These are phyloP conservation scores for Saturnispora quitensis DNA, from an alignment of 805 yeast species.

Conservation along the genomic window DNA sequence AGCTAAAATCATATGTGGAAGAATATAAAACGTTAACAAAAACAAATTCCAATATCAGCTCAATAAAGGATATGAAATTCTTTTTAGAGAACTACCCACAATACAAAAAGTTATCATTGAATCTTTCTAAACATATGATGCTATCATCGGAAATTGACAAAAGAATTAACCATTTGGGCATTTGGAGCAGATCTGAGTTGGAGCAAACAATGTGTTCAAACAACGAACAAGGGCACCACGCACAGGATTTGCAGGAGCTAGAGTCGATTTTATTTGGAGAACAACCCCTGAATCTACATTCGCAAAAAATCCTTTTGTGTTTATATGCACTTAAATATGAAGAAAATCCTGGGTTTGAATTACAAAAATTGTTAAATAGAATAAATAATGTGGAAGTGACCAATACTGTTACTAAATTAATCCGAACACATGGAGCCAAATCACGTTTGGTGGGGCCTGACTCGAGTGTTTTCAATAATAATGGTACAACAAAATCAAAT, in stretches of 20 bases:
- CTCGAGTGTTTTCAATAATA: slow-evolving; percentile 22
- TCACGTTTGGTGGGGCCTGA: slow-evolving; percentile 34
- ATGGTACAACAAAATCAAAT: slow-evolving; percentile 17
- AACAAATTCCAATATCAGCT: slow-evolving; percentile 58
- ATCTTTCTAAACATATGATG: slow-evolving; percentile 87
- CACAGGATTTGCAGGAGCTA: slow-evolving; percentile 46
- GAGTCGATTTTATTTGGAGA: slow-evolving; percentile 40
- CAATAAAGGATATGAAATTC: slow-evolving; percentile 82
- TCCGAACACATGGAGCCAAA: slow-evolving; percentile 35
- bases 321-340: slow-evolving; percentile 71
- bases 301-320: slow-evolving; percentile 64
- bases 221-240: slow-evolving; percentile 34
- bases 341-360: slow-evolving; percentile 36
- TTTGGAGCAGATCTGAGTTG: slow-evolving; percentile 83
- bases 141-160: slow-evolving; percentile 80
- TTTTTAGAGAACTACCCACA: slow-evolving; percentile 93
- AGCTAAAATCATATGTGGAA: slow-evolving; percentile 74
- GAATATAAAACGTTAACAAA: slow-evolving; percentile 76
- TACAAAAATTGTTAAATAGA: slow-evolving; percentile 29
- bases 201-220: slow-evolving; percentile 78
- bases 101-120: slow-evolving; percentile 76
- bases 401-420: slow-evolving; percentile 35
- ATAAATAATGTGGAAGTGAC: slow-evolving; percentile 30
- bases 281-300: slow-evolving; percentile 18
- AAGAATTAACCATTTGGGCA: slow-evolving; percentile 48